Evolutionary conservation across 352 stramenopile species (phyloP).

Genomic region (Pythium utonaiense): DNA sequence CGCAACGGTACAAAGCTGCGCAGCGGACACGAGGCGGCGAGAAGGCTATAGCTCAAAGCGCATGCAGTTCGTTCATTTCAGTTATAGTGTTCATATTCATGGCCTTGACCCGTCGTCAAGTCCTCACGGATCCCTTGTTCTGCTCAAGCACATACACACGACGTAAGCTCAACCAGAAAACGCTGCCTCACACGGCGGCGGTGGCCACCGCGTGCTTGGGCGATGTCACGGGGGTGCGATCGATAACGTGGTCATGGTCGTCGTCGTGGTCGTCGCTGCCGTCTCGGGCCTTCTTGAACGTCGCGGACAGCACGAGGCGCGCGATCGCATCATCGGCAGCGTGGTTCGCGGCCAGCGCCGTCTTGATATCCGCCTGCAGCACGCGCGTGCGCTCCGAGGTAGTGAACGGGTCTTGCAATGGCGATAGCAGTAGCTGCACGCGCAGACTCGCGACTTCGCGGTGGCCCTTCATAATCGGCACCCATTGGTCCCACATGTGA

Average conservation of each 20-base stretch:
- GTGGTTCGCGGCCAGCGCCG: slow-evolving; percentile 45
- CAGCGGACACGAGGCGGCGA: too few species aligned
- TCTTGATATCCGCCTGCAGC: slow-evolving; percentile 36
- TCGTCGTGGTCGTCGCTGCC: background rate
- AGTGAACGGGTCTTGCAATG: background rate
- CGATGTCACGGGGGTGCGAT: background rate
- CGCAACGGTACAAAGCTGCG: too few species aligned
- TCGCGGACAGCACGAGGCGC: slow-evolving; percentile 31
- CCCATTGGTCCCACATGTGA: slow-evolving; percentile 19
- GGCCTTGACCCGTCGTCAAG: too few species aligned
- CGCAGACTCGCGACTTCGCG: slow-evolving; percentile 22
- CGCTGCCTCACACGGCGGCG: background rate
- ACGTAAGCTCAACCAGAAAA: too few species aligned
- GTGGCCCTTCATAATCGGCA: slow-evolving; percentile 22
- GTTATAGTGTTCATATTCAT: too few species aligned
- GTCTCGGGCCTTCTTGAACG: slow-evolving; percentile 3
- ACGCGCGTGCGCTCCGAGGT: slow-evolving; percentile 19
- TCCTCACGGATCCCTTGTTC: too few species aligned
- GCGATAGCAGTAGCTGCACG: slow-evolving; percentile 23
- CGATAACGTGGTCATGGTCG: background rate
- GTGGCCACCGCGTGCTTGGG: background rate
- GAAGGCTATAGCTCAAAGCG: too few species aligned
- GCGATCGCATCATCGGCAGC: slow-evolving; percentile 64
- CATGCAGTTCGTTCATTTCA: too few species aligned
- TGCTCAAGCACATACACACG: too few species aligned